Conservation (phyloP, 2,329 filamentous ascomycete genomes). For the Calonectria crousiana region DNA sequence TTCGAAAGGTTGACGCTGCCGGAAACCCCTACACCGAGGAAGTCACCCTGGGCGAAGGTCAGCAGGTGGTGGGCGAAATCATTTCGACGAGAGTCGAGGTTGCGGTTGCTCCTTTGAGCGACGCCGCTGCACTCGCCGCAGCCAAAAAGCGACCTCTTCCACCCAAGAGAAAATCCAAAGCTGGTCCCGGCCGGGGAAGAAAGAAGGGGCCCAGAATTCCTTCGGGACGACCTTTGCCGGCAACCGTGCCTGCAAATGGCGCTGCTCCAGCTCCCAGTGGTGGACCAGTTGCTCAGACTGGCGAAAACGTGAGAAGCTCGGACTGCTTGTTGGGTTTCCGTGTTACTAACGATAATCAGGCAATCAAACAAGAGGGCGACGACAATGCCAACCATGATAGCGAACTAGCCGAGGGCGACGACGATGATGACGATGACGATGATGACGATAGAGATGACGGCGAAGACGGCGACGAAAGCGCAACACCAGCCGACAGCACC, state of each 20-base stretch:
- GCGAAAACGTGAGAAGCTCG: conserved; percentile 47
- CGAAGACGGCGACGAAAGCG: conserved; percentile 61
- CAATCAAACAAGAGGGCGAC: conserved; percentile 58
- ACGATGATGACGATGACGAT: conserved; percentile 61
- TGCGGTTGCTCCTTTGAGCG: conserved; percentile 60
- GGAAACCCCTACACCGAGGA: conserved; percentile 89
- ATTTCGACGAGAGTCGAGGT: conserved; percentile 70
- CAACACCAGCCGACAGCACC: conserved; percentile 47
- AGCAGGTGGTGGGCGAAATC: conserved; percentile 85
- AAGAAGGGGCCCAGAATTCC: conserved; percentile 77
- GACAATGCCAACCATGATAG: conserved; percentile 61
- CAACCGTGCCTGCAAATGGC: conserved; percentile 51
- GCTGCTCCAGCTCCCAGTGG: conserved; percentile 52
- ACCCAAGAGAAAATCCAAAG: conserved; percentile 85
- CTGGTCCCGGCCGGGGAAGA: conserved; percentile 78
- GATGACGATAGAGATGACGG: conserved; percentile 62
- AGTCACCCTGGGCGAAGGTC: conserved; percentile 83
- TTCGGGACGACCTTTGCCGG: conserved; percentile 44
- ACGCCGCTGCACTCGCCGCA: conserved; percentile 58
- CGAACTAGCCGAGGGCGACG: conserved; percentile 66
- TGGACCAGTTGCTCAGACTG: conserved; percentile 49
- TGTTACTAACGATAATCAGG: conserved; percentile 46
- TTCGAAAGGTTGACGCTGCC: conserved; percentile 80
- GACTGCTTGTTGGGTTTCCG: neutral
- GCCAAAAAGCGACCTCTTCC: conserved; percentile 76